Base-by-base conservation (phyloP, 371 early-diverging fungal genomes). In the Mucor sp. region DNA sequence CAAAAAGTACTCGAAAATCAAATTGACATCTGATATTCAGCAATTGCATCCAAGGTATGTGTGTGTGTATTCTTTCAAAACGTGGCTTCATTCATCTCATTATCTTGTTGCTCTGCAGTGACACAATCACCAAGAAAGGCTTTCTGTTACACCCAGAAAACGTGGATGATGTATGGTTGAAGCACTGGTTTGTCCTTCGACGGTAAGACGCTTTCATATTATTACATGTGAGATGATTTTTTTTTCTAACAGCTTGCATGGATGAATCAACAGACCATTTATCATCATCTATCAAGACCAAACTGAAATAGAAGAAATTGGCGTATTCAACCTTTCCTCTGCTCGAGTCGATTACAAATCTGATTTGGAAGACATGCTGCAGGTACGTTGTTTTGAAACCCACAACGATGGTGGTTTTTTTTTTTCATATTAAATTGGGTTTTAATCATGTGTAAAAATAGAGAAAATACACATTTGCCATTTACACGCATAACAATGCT, bases 401-500 rank as follows among this genome's bases (percentile, higher is more conserved):
- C 25, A 47, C 32, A 33, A 19, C 35, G 32, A 60, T 30, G 30
- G 25, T 56, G 21, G 57, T 35, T 47, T 53, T 12, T 35, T 47
- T 53, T 12, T 6, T 50, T 33, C 33, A 50, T 50, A 23, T 53
- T 53, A 53, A 53, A 53, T 53, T 53, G 53, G 53, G 27, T 53
- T 27, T 27, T 53, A 53, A 53, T 53, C 23, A 33, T 21, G 21
- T 50, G 44, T 28, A 44, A 62, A 28, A 50, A 50, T 74, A 89
- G 76, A 82, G 88, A 12, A 72, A 80, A 32, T 73, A 82, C 62
- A 89, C 90, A 9, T 90, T 95, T 81, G 87, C 90, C 17, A 74
- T 95, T 48, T 92, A 92, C 67, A 90, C 93, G 9, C 80, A 72
- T 41, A 89, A 89, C 56, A 90, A 89, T 64, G 81, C 90, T 30